These are phyloP conservation scores for Nannizziopsis barbatae DNA, from an alignment of 2,329 filamentous ascomycete genomes.

Conservation along the genomic window DNA sequence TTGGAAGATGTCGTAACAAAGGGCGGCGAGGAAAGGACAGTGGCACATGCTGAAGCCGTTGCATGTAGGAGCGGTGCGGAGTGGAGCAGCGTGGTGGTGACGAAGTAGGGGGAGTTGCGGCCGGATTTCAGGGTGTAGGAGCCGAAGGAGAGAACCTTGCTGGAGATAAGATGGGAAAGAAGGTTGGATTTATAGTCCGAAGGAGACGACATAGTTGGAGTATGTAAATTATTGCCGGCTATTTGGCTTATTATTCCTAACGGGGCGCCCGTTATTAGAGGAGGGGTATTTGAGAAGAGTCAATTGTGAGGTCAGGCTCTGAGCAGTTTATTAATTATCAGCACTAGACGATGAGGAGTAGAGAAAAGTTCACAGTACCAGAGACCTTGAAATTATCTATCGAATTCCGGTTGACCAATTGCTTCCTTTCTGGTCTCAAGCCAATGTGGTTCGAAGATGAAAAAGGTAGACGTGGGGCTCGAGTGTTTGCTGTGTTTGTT, in stretches of 20 bases:
- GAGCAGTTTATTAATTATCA: no score
- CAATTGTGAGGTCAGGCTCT: no score
- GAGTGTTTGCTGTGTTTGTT: background rate
- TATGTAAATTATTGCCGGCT: background rate
- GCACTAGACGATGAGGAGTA: no score
- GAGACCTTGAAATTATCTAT: no score
- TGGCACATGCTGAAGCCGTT: constrained; percentile 71
- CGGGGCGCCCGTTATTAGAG: no score
- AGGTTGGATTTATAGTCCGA: constrained; percentile 29
- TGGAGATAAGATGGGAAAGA: constrained; percentile 30
- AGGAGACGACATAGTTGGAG: constrained; percentile 3
- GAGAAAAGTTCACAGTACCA: no score
- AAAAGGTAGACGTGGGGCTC: background rate
- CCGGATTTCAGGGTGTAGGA: constrained; percentile 72
- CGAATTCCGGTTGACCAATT: no score
- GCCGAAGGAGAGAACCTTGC: constrained; percentile 34
- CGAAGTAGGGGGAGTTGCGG: constrained; percentile 87
- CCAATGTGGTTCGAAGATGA: background rate
- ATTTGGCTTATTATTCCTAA: no score
- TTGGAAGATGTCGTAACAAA: constrained; percentile 24
- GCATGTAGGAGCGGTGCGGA: constrained; percentile 64
- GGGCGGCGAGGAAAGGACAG: constrained; percentile 25
- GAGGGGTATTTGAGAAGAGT: no score
- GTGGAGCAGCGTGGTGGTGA: constrained; percentile 90
- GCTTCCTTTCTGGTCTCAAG: no score